A percentile compares a stretch with the other conserved stretches of the same genome.
Evolutionary conservation across 2,329 filamentous ascomycete genomes (phyloP).

Genomic region (Pestalotiopsis sp.): DNA sequence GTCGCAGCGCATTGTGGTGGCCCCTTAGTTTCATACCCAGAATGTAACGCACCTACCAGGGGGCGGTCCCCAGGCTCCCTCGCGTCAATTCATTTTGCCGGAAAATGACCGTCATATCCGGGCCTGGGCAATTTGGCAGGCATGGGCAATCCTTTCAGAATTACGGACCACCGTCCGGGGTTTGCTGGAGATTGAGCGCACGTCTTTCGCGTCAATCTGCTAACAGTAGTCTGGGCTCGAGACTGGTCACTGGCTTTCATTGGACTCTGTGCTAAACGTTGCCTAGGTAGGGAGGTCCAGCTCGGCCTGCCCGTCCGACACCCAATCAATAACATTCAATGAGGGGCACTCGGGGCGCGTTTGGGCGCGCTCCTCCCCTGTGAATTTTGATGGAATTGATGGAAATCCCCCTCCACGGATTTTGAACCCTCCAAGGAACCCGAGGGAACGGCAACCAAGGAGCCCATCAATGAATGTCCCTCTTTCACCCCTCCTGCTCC

Average conservation of each 20-base stretch:
- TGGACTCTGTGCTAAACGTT: not conserved
- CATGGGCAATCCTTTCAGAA: not conserved
- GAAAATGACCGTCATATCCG: not conserved
- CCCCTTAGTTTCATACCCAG: slow-evolving; percentile 11
- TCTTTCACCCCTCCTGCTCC: not conserved
- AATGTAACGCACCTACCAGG: not conserved
- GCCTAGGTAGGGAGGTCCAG: not conserved
- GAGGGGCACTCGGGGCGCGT: not conserved
- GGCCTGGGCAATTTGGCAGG: not conserved
- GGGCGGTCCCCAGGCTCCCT: not conserved
- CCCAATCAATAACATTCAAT: not conserved
- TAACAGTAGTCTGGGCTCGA: not conserved
- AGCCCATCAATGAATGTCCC: not conserved
- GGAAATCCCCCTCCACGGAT: no score
- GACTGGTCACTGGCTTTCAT: not conserved
- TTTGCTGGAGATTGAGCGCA: not conserved
- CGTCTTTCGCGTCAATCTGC: not conserved
- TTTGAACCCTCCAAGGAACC: not conserved
- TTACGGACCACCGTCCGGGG: not conserved
- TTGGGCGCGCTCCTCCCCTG: not conserved
- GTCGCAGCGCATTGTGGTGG: slow-evolving; percentile 3
- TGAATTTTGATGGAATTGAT: no score
- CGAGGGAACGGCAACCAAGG: not conserved
- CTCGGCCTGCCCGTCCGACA: not conserved
- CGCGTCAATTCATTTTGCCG: not conserved